Evolutionary conservation across 208 protist species (phyloP), one percentile per base, ranked within the genome.

Genomic region (Lotmaria passim): DNA sequence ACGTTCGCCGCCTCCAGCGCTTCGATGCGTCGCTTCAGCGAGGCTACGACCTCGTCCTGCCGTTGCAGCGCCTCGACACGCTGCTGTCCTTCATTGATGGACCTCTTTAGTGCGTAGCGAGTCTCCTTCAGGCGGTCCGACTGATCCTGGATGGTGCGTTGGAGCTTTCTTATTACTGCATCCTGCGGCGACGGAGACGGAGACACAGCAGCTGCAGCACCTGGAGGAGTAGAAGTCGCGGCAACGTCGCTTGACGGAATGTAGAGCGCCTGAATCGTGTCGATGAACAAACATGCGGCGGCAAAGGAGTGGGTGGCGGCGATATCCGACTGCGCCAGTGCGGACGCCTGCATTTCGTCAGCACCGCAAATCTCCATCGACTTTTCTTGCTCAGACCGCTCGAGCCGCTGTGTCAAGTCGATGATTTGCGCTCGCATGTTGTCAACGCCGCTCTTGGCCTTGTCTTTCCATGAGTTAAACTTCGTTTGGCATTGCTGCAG

Each of bases 401-500:
- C 75, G 2, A 93, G 60, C 26, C 68, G 61, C 26, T 30, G 38
- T 0, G 77, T 89, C 19, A 96, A 69, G 19, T 89, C 74, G 1
- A 87, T 57, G 15, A 95, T 79, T 14, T 82, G 85, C n/a, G 57
- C 48, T 7, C 92, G 79, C 39, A 94, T 53, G 60, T 90, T 72
- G n/a, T 93, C 84, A 14, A 95, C 88, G 4, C 86, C 92, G 19
- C 33, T 38, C 52, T 97, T 85, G 5, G 89, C 82, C 68, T 90
- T 88, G 30, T 78, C 79, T 47, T 95, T 94, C 90, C 92, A 97
- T 7, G 52, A 46, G 23, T 33, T 55, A 21, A 97, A 75, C 46
- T 93, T 89, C n/a, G 82, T 66, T 41, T 90, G 55, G 12, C 79
- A 80, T 24, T 86, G 77, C 38, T 51, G 36, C 8, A 93, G 79